A percentile compares a stretch with the other conserved stretches of the same genome.
Conservation (phyloP, 2,329 filamentous ascomycete species). For the Incumbomyces lentus region DNA sequence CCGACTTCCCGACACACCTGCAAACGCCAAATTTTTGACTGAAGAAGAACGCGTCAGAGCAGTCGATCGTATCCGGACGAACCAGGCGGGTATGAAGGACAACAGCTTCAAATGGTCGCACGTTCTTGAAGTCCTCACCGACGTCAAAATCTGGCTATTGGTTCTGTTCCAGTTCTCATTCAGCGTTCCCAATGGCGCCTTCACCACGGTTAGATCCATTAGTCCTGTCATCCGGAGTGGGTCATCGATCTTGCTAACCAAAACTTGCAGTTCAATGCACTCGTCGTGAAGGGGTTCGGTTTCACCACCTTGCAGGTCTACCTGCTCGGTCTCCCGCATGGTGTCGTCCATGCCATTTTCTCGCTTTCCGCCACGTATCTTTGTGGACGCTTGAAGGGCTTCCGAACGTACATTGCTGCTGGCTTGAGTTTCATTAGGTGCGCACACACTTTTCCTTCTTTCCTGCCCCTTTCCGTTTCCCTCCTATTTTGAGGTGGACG, state of each 20-base stretch:
- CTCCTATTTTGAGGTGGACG: too few relatives aligned
- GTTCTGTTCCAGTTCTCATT: slow-evolving; percentile 15
- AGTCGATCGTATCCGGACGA: slow-evolving; percentile 18
- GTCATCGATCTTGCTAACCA: too few relatives aligned
- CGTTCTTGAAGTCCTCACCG: slow-evolving; percentile 27
- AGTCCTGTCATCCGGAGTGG: too few relatives aligned
- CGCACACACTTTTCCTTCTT: too few relatives aligned
- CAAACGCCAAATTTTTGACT: slow-evolving; percentile 20
- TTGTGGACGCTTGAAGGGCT: slow-evolving; percentile 1
- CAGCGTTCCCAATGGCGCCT: slow-evolving; percentile 25
- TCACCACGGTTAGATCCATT: slow-evolving; percentile 17
- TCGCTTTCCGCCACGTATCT: slow-evolving; percentile 6
- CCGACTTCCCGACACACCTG: background rate
- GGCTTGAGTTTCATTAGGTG: slow-evolving; percentile 5
- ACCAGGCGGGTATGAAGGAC: slow-evolving; percentile 27
- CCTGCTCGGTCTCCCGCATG: slow-evolving; percentile 7
- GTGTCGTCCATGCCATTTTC: background rate
- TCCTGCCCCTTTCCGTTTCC: too few relatives aligned
- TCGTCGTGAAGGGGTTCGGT: slow-evolving; percentile 7
- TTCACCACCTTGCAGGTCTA: slow-evolving; percentile 6
- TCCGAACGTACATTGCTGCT: slow-evolving; percentile 2
- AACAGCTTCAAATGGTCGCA: slow-evolving; percentile 37
- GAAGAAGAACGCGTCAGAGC: slow-evolving; percentile 20
- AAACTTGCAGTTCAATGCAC: background rate
- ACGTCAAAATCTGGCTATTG: slow-evolving; percentile 18